Percentiles rank a stretch among this genome's conserved stretches.
phyloP scores from a whole-genome alignment of 2,329 filamentous ascomycete genomes.

The Davidsoniella eucalypti region DNA sequence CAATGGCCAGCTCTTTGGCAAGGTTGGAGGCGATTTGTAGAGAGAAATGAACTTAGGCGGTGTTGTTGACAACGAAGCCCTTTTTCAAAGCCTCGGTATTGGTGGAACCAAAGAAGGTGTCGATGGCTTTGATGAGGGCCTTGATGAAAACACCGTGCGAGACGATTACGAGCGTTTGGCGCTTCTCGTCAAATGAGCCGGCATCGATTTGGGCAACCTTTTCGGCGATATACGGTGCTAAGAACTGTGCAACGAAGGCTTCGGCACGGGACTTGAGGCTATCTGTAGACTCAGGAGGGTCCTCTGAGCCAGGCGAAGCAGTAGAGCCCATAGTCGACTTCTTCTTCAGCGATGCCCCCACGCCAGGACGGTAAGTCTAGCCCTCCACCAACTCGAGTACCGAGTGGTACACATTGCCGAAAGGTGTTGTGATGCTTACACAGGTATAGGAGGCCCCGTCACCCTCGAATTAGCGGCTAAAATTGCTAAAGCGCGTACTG shows the following conservation, averaged over 20 bases:
- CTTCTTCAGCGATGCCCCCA: slow-evolving; percentile 10
- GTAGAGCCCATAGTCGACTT: slow-evolving; percentile 24
- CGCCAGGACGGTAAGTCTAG: slow-evolving; percentile 30
- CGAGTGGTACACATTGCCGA: no score
- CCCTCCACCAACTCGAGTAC: no score
- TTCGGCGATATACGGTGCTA: not conserved
- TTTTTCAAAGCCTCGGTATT: slow-evolving; percentile 14
- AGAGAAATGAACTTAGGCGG: slow-evolving; percentile 27
- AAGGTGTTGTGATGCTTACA: no score
- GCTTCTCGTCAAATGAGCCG: not conserved
- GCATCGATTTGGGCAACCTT: not conserved
- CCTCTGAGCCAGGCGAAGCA: slow-evolving; percentile 18
- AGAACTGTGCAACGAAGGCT: slow-evolving; percentile 50
- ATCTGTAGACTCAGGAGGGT: slow-evolving; percentile 40
- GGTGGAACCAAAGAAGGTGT: slow-evolving; percentile 30
- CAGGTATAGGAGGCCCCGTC: no score
- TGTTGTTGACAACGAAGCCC: slow-evolving; percentile 31
- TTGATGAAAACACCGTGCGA: slow-evolving; percentile 72
- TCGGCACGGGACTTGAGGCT: slow-evolving; percentile 49
- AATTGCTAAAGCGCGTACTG: no score
- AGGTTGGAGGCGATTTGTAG: not conserved
- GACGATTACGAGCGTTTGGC: slow-evolving; percentile 43
- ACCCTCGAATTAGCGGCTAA: no score
- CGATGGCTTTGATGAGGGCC: slow-evolving; percentile 46
- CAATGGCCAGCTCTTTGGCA: slow-evolving; percentile 25